Evolutionary conservation across 164 flowering plant species (phyloP), one percentile per base, ranked within the genome.

Genomic region (Litsea cubeba): DNA sequence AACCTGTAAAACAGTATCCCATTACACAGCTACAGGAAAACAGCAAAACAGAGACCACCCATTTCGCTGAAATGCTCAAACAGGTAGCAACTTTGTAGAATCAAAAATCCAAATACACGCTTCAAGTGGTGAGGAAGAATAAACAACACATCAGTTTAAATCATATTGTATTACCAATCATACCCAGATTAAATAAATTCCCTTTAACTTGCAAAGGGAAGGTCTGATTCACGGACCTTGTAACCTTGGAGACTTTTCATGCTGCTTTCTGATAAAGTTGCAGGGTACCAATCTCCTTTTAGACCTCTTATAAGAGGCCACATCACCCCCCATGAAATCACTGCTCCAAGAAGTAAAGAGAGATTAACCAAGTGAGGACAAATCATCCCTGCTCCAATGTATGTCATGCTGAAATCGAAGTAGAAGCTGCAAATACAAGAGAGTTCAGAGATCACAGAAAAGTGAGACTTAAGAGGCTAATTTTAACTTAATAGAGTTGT

Each of bases 321-420:
- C 98, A 95, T 93, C 2, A 93, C 35, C 28, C 97, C 99, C 93
- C 94, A 93, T 25, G 98, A 95, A 20, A 95, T 80, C 71, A 91
- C 88, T 5, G 97, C 96, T 3, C 99, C 99, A 65, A 91, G 71
- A 74, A 95, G 94, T 83, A 91, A 72, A 24, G 98, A 95, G 50
- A 91, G 81, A 79, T 93, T 95, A 74, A 93, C 97, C 22, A 93
- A 79, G 76, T 95, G 96, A 25, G 99, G 84, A 79, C 92, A 89
- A 4, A 94, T 92, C 97, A 94, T 94, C 76, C 98, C 97, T 0
- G 97, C 97, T 75, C 97, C 98, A 5, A 94, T 74, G 32, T 91
- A 94, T 17, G 97, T 94, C 88, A 80, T 79, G 72, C 87, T 88
- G 76, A 94, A 94, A 81, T 92, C 93, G 51, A 94, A 91, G 85